Evolutionary conservation across 139 green algal species (phyloP).

Genomic region (Deuterostichococcus epilithicus): DNA sequence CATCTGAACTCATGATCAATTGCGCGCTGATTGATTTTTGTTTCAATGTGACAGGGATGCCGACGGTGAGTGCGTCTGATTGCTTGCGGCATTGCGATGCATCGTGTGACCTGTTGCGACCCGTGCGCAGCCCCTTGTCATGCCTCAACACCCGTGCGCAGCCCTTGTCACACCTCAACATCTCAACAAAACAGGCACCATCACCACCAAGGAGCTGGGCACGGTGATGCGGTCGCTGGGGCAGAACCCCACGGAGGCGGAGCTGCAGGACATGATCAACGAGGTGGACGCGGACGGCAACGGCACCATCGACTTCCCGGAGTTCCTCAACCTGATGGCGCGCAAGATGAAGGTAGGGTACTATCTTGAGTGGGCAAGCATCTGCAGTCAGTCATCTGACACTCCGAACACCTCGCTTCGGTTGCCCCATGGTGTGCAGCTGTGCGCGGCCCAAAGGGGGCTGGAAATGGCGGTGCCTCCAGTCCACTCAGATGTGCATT

Average conservation of each 20-base stretch:
- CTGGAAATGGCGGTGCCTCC: too few relatives aligned
- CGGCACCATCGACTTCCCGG: constrained; percentile 98
- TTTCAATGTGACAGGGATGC: constrained; percentile 5
- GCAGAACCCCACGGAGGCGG: constrained; percentile 98
- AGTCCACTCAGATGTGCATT: not conserved
- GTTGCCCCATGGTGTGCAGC: too few relatives aligned
- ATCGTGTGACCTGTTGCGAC: too few relatives aligned
- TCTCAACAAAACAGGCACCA: constrained; percentile 64
- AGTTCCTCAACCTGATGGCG: constrained; percentile 98
- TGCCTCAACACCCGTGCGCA: too few relatives aligned
- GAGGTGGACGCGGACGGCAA: constrained; percentile 99
- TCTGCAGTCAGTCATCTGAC: not conserved
- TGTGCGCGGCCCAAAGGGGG: too few relatives aligned
- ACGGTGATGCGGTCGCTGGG: constrained; percentile 98
- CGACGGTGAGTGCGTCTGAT: constrained; percentile 1
- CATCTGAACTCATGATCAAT: too few relatives aligned
- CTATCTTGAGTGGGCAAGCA: not conserved
- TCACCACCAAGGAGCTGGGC: constrained; percentile 97
- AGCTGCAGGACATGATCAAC: constrained; percentile 99
- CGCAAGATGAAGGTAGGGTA: constrained; percentile 94
- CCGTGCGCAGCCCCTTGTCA: too few relatives aligned
- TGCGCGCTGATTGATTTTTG: too few relatives aligned
- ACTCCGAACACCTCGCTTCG: too few relatives aligned
- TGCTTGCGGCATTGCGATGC: too few relatives aligned
- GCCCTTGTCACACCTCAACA: not conserved